Evolutionary conservation across 495 filamentous ascomycete genomes (phyloP).

Genomic region (Penicillium silybi): DNA sequence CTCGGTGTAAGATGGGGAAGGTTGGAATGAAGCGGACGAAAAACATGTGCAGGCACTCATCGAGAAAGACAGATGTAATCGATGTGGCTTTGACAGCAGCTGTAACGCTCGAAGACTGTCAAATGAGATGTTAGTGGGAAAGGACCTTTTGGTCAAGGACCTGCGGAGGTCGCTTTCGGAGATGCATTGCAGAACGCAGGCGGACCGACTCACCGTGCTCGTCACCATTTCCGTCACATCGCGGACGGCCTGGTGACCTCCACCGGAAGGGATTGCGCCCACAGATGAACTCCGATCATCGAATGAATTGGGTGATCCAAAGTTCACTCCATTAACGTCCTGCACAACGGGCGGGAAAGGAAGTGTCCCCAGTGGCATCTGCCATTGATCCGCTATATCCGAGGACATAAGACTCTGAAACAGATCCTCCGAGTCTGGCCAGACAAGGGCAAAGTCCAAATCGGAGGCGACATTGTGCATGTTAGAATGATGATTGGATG

Average conservation of each 20-base stretch:
- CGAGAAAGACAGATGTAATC: constrained; percentile 46
- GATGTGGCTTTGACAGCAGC: constrained; percentile 45
- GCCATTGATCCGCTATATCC: constrained; percentile 43
- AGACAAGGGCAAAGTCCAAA: constrained; percentile 43
- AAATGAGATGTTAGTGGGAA: constrained; percentile 2
- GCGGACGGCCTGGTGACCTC: constrained; percentile 43
- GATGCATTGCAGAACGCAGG: neutral
- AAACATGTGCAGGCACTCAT: constrained; percentile 50
- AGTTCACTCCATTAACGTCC: constrained; percentile 30
- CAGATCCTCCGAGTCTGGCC: constrained; percentile 47
- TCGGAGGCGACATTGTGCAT: constrained; percentile 30
- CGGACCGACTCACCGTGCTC: constrained; percentile 36
- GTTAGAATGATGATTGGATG: constrained; percentile 12
- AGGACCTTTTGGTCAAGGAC: neutral
- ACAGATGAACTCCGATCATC: constrained; percentile 37
- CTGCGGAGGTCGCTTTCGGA: neutral
- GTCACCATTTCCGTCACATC: constrained; percentile 48
- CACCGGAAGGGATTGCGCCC: constrained; percentile 39
- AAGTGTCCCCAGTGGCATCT: constrained; percentile 42
- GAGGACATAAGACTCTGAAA: constrained; percentile 46
- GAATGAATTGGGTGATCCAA: constrained; percentile 35
- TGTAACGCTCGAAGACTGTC: constrained; percentile 43
- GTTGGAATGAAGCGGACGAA: constrained; percentile 48
- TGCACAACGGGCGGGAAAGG: constrained; percentile 37
- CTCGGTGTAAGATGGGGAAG: constrained; percentile 46